phyloP scores from a whole-genome alignment of 768 basidiomycete species.

The Boletus speciosus region DNA sequence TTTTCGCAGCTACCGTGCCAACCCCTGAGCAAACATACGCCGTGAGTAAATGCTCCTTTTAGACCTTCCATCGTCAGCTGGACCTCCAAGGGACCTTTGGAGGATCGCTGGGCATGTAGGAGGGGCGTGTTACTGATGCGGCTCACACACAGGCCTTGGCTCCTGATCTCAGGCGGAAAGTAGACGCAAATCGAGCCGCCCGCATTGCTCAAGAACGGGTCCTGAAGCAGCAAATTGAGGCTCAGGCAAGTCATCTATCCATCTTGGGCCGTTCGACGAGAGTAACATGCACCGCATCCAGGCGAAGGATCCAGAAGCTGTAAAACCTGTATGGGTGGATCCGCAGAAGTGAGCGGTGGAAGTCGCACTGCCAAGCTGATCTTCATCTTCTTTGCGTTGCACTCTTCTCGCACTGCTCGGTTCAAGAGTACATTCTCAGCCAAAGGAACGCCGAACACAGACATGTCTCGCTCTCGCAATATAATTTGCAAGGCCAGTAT shows the following conservation, averaged over 20 bases:
- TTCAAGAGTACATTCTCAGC: slow-evolving; percentile 1
- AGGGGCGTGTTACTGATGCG: neutral
- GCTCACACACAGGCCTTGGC: slow-evolving; percentile 47
- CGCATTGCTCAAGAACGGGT: slow-evolving; percentile 53
- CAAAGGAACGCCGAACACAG: neutral
- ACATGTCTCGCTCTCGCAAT: slow-evolving; percentile 2
- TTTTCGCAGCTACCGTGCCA: slow-evolving; percentile 31
- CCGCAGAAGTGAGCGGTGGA: slow-evolving; percentile 16
- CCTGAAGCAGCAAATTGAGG: slow-evolving; percentile 48
- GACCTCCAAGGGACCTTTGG: neutral
- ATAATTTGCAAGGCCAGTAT: neutral
- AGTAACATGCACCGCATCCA: slow-evolving; percentile 10
- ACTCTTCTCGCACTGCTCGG: slow-evolving; percentile 1
- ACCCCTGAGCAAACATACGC: slow-evolving; percentile 36
- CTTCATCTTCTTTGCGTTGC: neutral
- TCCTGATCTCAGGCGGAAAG: slow-evolving; percentile 60
- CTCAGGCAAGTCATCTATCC: slow-evolving; percentile 42
- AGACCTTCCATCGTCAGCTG: neutral
- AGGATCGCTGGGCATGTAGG: neutral
- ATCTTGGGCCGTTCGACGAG: slow-evolving; percentile 1
- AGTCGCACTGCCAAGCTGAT: neutral
- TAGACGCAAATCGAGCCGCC: slow-evolving; percentile 54
- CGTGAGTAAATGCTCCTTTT: slow-evolving; percentile 18
- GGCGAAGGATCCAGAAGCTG: slow-evolving; percentile 25
- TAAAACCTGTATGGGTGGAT: slow-evolving; percentile 35